Base-by-base conservation (phyloP, 768 basidiomycete genomes). In the Termitomyces sp. region DNA sequence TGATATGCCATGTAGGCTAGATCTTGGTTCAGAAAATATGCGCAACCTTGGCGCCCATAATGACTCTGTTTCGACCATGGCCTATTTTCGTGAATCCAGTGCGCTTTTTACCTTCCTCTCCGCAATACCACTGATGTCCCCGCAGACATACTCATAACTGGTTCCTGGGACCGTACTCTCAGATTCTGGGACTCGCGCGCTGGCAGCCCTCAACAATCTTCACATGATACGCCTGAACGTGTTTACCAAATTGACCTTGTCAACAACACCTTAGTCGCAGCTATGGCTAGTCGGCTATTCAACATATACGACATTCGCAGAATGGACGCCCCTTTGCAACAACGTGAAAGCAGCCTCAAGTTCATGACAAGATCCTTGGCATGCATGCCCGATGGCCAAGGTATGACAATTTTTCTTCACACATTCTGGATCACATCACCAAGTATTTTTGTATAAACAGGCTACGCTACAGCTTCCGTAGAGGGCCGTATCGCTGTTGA, bases 401-500 rank as follows among this genome's bases (percentile, higher is more conserved):
- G 95, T 91, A 62, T 44, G 14, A 6, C 79, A 62, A 40, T 41
- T 56, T 20, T 47, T 35, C 56, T 40, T 33, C 32, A 33, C 48
- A 41, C 26, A 59, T n/a, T 13, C 43, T 12, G 18, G 12, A 35
- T 16, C 3, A 54, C 40, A 28, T 7, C 7, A 54, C 16, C 13
- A 53, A 5, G 28, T 14, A 20, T 36, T 16, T 44, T 36, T n/a
- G 28, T 51, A 20, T 55, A 1, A 52, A 16, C 66, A 92, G 95
- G 96, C 12, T 99, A 93, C 72, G 95, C 95, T 12, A 93, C 89
- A 0, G 91, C 89, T 0, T 95, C 93, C 0, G 93, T 95, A 14
- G 97, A 99, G 67, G 97, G 97, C 1, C 83, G 97, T 26, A 97
- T 98, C 59, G 94, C 95, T 0, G 95, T 98, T 33, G 97, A 99